These are phyloP conservation scores for Aspergillus nanangensis DNA, from an alignment of 495 filamentous ascomycete species.

Conservation along the genomic window DNA sequence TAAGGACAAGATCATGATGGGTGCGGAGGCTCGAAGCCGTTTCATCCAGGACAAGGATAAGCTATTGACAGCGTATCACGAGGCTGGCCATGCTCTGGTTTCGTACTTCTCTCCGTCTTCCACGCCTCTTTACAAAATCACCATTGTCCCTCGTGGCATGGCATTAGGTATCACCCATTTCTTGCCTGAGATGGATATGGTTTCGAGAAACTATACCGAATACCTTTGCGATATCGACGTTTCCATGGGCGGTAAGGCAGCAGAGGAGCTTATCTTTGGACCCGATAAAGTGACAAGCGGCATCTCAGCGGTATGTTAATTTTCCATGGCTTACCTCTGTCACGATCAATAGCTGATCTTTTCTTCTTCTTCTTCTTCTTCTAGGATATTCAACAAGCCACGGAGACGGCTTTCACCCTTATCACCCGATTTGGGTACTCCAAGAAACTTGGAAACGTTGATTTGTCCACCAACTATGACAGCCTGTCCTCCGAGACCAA, in stretches of 20 bases:
- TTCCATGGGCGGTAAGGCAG: slow-evolving; percentile 86
- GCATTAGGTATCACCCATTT: slow-evolving; percentile 79
- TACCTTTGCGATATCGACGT: slow-evolving; percentile 74
- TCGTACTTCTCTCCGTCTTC: slow-evolving; percentile 70
- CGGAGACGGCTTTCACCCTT: slow-evolving; percentile 74
- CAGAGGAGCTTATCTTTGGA: slow-evolving; percentile 90
- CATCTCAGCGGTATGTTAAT: slow-evolving; percentile 62
- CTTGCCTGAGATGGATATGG: slow-evolving; percentile 85
- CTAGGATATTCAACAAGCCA: slow-evolving; percentile 80
- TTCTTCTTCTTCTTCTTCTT: slow-evolving; percentile 12
- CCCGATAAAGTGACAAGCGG: slow-evolving; percentile 82
- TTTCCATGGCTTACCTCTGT: not conserved
- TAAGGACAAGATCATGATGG: slow-evolving; percentile 98
- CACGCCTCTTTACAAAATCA: slow-evolving; percentile 88
- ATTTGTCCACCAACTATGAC: slow-evolving; percentile 75
- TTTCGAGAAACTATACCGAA: slow-evolving; percentile 65
- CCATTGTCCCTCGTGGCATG: slow-evolving; percentile 86
- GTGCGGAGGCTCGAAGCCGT: slow-evolving; percentile 80
- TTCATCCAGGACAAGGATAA: slow-evolving; percentile 86
- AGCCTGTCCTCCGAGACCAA: slow-evolving; percentile 78
- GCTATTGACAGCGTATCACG: slow-evolving; percentile 90
- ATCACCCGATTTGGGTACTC: slow-evolving; percentile 87
- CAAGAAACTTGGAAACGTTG: slow-evolving; percentile 81
- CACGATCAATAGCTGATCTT: not conserved
- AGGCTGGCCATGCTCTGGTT: slow-evolving; percentile 92